Evolutionary conservation across 2,329 filamentous ascomycete genomes (phyloP).

Genomic region (Escovopsis sp.): DNA sequence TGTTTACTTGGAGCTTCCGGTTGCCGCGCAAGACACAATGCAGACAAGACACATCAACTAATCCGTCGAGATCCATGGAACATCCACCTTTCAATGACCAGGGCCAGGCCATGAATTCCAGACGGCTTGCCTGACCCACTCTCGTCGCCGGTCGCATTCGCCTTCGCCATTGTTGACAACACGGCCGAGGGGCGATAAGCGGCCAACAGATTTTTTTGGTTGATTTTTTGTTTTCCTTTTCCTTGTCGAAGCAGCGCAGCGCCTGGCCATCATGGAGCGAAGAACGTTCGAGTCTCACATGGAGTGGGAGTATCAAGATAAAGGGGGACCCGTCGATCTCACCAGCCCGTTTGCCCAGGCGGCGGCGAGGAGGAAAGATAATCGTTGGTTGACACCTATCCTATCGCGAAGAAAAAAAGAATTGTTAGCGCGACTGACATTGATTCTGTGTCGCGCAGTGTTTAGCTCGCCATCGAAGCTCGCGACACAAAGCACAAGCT

Average conservation of each 20-base stretch:
- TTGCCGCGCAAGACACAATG: slow-evolving; percentile 10
- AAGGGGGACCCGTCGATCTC: slow-evolving; percentile 40
- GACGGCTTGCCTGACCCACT: too few species aligned
- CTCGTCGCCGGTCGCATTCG: too few species aligned
- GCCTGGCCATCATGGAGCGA: slow-evolving; percentile 28
- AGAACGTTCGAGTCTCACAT: slow-evolving; percentile 47
- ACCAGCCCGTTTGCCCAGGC: slow-evolving; percentile 48
- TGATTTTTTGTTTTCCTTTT: not conserved
- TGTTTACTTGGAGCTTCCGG: slow-evolving; percentile 21
- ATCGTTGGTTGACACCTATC: slow-evolving; percentile 21
- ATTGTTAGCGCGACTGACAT: not conserved
- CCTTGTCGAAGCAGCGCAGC: not conserved
- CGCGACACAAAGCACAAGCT: slow-evolving; percentile 19
- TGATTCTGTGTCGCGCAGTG: slow-evolving; percentile 9
- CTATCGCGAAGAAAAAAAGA: too few species aligned
- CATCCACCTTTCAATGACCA: too few species aligned
- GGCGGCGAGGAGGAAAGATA: slow-evolving; percentile 24
- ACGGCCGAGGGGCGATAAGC: not conserved
- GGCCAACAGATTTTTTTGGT: too few species aligned
- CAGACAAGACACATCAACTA: too few species aligned
- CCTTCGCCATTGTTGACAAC: not conserved
- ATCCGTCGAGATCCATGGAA: too few species aligned
- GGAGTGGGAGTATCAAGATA: slow-evolving; percentile 51
- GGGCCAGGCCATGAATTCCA: too few species aligned
- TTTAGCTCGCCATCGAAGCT: slow-evolving; percentile 26